Evolutionary conservation across 306 rosid genomes (phyloP).

Genomic region (Lupinus albus): DNA sequence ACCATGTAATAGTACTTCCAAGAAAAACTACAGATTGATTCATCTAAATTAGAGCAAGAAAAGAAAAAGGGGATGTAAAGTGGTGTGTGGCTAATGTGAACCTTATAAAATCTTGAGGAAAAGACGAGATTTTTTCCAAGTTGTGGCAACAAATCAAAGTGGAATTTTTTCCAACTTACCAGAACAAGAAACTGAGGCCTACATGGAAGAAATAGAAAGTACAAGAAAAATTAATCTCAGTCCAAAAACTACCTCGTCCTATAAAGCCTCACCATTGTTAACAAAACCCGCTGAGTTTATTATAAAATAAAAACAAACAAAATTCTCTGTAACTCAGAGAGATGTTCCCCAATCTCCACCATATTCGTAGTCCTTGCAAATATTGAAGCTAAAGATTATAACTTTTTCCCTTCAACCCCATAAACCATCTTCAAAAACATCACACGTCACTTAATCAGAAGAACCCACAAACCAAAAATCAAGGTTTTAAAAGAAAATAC

Average conservation of each 20-base stretch:
- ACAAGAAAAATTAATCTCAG: slow-evolving; percentile 37
- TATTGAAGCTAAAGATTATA: slow-evolving; percentile 38
- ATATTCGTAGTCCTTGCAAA: neutral
- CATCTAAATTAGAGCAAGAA: slow-evolving; percentile 18
- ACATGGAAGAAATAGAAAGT: slow-evolving; percentile 42
- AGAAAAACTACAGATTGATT: neutral
- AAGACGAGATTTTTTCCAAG: slow-evolving; percentile 29
- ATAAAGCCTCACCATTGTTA: slow-evolving; percentile 38
- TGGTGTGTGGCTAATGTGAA: slow-evolving; percentile 7
- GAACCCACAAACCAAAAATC: neutral
- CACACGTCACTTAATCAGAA: slow-evolving; percentile 14
- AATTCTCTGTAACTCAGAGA: slow-evolving; percentile 31
- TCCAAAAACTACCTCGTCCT: slow-evolving; percentile 36
- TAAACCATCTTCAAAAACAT: slow-evolving; percentile 32
- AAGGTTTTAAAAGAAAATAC: neutral
- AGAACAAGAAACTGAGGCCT: slow-evolving; percentile 53
- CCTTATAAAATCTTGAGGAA: slow-evolving; percentile 33
- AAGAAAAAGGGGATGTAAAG: neutral
- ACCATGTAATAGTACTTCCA: neutral
- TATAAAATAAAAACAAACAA: neutral
- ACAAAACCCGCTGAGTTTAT: slow-evolving; percentile 15
- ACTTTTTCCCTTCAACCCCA: slow-evolving; percentile 38
- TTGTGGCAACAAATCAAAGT: slow-evolving; percentile 43
- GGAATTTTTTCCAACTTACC: slow-evolving; percentile 44
- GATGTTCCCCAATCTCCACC: slow-evolving; percentile 13